Conservation (phyloP, 2,329 filamentous ascomycete species). For the Exophiala sp. region DNA sequence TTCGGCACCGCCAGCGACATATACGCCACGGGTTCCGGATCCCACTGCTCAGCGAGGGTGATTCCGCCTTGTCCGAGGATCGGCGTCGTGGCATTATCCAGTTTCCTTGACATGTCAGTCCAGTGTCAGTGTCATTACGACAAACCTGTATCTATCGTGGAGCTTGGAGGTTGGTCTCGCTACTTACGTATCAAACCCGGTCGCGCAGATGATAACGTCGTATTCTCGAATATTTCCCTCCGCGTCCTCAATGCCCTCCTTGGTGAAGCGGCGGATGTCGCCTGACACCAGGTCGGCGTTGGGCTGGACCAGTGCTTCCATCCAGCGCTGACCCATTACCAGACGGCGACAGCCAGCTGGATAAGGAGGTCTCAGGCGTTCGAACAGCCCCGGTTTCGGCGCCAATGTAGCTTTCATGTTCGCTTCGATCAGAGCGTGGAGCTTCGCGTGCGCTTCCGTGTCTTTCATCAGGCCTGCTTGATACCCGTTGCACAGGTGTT, state of each 20-base stretch:
- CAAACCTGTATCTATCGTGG: no score
- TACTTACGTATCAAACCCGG: constrained; percentile 34
- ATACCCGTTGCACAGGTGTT: background rate
- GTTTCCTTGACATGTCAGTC: constrained; percentile 11
- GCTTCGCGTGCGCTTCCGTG: constrained; percentile 1
- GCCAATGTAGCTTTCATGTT: no score
- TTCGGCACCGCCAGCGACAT: constrained; percentile 24
- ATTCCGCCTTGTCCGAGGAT: constrained; percentile 32
- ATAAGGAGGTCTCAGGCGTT: constrained; percentile 17
- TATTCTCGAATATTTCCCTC: constrained; percentile 20
- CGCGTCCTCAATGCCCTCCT: constrained; percentile 38
- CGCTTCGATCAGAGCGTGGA: background rate
- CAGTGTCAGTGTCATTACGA: background rate
- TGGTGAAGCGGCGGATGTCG: constrained; percentile 54
- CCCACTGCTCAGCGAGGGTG: constrained; percentile 32
- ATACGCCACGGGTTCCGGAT: constrained; percentile 33
- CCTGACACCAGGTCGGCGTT: constrained; percentile 57
- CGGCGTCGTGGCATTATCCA: constrained; percentile 29
- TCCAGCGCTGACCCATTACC: constrained; percentile 62
- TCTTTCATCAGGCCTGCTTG: background rate
- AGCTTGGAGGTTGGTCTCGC: background rate
- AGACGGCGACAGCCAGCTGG: constrained; percentile 10
- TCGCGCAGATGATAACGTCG: constrained; percentile 29
- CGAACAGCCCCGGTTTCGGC: constrained; percentile 28
- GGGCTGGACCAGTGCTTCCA: constrained; percentile 56